Conservation (phyloP, 768 basidiomycete species). For the Baorangia bicolor region DNA sequence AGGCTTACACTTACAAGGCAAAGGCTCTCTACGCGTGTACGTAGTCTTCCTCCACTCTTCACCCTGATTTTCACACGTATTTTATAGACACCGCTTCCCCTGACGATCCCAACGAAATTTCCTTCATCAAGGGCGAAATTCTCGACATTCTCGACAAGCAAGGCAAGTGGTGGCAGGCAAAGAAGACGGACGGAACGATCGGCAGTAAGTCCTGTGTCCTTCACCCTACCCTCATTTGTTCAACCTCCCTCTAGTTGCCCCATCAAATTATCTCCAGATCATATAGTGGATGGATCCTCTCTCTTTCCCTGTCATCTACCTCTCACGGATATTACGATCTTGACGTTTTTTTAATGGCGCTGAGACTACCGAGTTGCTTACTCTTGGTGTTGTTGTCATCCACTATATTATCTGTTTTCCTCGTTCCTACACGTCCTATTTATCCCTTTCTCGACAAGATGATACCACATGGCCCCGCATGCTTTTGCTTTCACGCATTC, state of each 20-base stretch:
- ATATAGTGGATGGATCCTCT: constrained; percentile 45
- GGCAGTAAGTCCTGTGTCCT: constrained; percentile 62
- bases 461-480: constrained; percentile 33
- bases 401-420: constrained; percentile 32
- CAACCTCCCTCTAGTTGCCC: constrained; percentile 55
- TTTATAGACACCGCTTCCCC: constrained; percentile 82
- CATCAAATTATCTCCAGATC: constrained; percentile 83
- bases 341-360: constrained; percentile 33
- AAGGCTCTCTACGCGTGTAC: constrained; percentile 89
- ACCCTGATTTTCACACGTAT: constrained; percentile 20
- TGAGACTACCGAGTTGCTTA: constrained; percentile 17
- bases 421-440: constrained; percentile 20
- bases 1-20: constrained; percentile 67
- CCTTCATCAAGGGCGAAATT: constrained; percentile 88
- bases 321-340: constrained; percentile 32
- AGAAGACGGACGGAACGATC: constrained; percentile 67
- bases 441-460: constrained; percentile 28
- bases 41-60: constrained; percentile 29
- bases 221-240: constrained; percentile 1
- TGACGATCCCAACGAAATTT: constrained; percentile 96
- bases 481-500: constrained; percentile 11
- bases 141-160: constrained; percentile 92
- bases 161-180: constrained; percentile 93
- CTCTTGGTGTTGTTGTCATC: constrained; percentile 26
- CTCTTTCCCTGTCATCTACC: constrained; percentile 8